These are phyloP conservation scores for Penicillium paradoxum DNA, from an alignment of 495 filamentous ascomycete species.

Conservation along the genomic window DNA sequence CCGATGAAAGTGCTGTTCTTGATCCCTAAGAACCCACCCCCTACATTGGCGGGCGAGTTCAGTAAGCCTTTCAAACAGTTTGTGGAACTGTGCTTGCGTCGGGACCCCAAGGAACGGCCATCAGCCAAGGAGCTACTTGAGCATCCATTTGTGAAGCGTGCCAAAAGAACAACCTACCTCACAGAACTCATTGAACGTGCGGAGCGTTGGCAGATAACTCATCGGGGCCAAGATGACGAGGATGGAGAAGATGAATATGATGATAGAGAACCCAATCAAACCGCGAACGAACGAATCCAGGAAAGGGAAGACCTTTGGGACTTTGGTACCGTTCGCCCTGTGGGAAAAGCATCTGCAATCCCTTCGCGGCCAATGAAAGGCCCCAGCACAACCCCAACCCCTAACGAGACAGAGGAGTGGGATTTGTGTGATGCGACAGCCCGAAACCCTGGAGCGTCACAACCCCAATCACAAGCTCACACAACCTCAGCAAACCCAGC, in stretches of 20 bases:
- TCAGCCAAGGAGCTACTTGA: conserved; percentile 83
- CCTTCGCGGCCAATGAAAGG: conserved; percentile 65
- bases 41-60: conserved; percentile 77
- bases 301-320: conserved; percentile 75
- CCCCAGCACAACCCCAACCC: conserved; percentile 62
- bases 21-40: conserved; percentile 92
- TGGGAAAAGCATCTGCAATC: conserved; percentile 45
- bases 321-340: conserved; percentile 84
- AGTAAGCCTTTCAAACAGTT: conserved; percentile 92
- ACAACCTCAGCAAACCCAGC: not conserved
- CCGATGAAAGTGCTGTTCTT: conserved; percentile 98
- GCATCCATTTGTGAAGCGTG: conserved; percentile 82
- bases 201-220: conserved; percentile 70
- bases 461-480: conserved; percentile 1
- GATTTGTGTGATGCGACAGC: conserved; percentile 37
- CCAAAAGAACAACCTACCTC: conserved; percentile 84
- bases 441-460: conserved; percentile 21
- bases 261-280: conserved; percentile 47
- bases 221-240: conserved; percentile 46
- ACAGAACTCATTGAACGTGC: conserved; percentile 90
- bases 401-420: conserved; percentile 38
- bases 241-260: conserved; percentile 53
- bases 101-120: conserved; percentile 82
- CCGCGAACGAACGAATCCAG: conserved; percentile 20
- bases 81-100: conserved; percentile 77